These are phyloP conservation scores for Sporothrix dimorphospora DNA, from an alignment of 2,329 filamentous ascomycete genomes.

Conservation along the genomic window DNA sequence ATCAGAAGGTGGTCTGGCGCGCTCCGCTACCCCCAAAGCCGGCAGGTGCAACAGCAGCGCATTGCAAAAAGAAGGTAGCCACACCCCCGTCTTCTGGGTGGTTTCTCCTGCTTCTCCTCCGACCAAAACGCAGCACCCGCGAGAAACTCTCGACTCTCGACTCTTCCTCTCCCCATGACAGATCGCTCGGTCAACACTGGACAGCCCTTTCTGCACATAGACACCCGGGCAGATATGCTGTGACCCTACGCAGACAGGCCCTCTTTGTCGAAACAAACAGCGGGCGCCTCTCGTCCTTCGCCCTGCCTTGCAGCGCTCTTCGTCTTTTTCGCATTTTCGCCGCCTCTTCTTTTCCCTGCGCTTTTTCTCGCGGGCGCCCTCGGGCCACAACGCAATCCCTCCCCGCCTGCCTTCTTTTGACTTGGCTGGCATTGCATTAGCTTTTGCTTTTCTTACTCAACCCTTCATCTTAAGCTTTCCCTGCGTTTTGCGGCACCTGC, in stretches of 20 bases:
- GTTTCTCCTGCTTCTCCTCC: conserved; percentile 23
- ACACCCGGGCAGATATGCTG: conserved; percentile 14
- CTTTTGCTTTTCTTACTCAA: neutral
- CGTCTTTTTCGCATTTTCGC: neutral
- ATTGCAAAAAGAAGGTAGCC: conserved; percentile 22
- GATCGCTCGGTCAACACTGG: neutral
- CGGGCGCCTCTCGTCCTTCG: neutral
- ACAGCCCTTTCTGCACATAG: neutral
- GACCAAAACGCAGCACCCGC: neutral
- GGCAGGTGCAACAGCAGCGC: conserved; percentile 27
- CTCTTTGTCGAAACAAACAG: neutral
- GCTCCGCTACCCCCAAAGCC: conserved; percentile 16
- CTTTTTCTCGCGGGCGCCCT: neutral
- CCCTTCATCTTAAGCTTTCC: neutral
- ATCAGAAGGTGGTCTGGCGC: conserved; percentile 12
- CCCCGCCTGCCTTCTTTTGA: neutral
- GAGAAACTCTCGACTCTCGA: neutral
- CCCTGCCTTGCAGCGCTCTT: neutral
- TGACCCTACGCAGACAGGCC: conserved; percentile 9
- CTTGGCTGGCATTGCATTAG: neutral
- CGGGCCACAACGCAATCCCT: neutral
- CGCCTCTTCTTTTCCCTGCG: neutral
- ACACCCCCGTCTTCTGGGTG: conserved; percentile 6
- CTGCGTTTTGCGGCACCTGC: neutral
- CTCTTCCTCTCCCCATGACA: conserved; percentile 12